These are phyloP conservation scores for Sugiyamaella paludigena DNA, from an alignment of 1,139 yeast genomes.

Conservation along the genomic window DNA sequence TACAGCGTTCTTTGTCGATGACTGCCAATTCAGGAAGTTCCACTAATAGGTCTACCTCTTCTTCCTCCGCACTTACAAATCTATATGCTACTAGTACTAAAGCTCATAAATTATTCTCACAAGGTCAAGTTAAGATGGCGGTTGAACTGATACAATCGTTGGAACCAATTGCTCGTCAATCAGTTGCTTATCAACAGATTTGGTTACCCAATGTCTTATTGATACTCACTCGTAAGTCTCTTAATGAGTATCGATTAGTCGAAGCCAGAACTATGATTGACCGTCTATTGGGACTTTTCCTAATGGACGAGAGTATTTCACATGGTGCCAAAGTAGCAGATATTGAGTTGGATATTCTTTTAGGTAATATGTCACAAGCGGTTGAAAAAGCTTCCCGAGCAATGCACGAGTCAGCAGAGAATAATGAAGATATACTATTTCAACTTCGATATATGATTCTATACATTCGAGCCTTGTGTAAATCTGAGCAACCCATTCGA, in stretches of 20 bases:
- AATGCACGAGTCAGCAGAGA: slow-evolving; percentile 17
- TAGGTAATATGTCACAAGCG: slow-evolving; percentile 22
- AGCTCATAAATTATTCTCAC: slow-evolving; percentile 20
- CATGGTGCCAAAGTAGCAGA: slow-evolving; percentile 21
- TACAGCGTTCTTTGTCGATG: slow-evolving; percentile 17
- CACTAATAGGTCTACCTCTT: neutral
- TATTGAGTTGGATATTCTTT: slow-evolving; percentile 22
- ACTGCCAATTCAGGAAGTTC: slow-evolving; percentile 5
- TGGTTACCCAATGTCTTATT: slow-evolving; percentile 28
- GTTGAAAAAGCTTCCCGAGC: slow-evolving; percentile 15
- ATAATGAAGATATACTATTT: slow-evolving; percentile 26
- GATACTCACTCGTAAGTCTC: slow-evolving; percentile 18
- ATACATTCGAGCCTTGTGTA: slow-evolving; percentile 24
- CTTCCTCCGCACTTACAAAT: slow-evolving; percentile 13
- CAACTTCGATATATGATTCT: slow-evolving; percentile 27
- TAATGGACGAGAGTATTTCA: slow-evolving; percentile 16
- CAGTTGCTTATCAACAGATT: slow-evolving; percentile 23
- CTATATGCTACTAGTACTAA: slow-evolving; percentile 21
- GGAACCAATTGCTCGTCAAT: slow-evolving; percentile 13
- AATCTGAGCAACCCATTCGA: slow-evolving; percentile 24
- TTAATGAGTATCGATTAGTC: slow-evolving; percentile 20
- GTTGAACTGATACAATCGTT: slow-evolving; percentile 19
- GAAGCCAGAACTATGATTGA: slow-evolving; percentile 23
- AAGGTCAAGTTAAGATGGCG: slow-evolving; percentile 23
- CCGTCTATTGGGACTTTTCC: slow-evolving; percentile 17